Conservation (phyloP, 164 flowering plant genomes). For the Amborella trichopoda region DNA sequence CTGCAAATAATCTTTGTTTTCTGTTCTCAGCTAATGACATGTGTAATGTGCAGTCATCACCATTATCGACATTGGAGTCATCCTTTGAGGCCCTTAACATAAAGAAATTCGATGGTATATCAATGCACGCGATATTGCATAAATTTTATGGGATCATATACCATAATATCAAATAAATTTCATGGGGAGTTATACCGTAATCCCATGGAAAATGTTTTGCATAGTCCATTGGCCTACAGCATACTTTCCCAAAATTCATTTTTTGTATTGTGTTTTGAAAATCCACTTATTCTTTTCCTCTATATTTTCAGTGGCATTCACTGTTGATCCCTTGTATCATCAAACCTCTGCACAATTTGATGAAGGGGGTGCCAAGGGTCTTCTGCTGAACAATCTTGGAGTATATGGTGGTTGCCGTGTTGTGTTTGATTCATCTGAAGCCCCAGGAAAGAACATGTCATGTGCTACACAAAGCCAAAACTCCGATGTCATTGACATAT, state of each 20-base stretch:
- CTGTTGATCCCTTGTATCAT: conserved; percentile 92
- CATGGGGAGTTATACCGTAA: no score
- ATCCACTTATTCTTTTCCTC: not conserved
- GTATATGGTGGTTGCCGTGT: conserved; percentile 85
- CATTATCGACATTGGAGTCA: conserved; percentile 77
- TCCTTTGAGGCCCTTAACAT: conserved; percentile 87
- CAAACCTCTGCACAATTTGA: conserved; percentile 97
- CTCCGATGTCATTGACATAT: conserved; percentile 53
- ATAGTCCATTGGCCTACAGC: no score
- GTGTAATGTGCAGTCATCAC: conserved; percentile 56
- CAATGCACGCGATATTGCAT: no score
- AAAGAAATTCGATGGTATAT: conserved; percentile 90
- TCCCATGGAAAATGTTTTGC: no score
- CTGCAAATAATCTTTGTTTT: not conserved
- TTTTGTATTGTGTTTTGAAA: no score
- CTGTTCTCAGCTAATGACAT: conserved; percentile 11
- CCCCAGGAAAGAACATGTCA: conserved; percentile 54
- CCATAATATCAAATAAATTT: no score
- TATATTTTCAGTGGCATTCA: conserved; percentile 59
- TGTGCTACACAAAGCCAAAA: conserved; percentile 18
- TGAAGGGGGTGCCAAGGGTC: conserved; percentile 98
- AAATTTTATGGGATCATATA: no score
- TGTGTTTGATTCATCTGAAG: conserved; percentile 85
- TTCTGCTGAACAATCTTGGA: conserved; percentile 86
- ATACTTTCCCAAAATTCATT: no score